A percentile compares a stretch with the other conserved stretches of the same genome.
phyloP scores from a whole-genome alignment of 306 rosid genomes.

The Prunus mume region DNA sequence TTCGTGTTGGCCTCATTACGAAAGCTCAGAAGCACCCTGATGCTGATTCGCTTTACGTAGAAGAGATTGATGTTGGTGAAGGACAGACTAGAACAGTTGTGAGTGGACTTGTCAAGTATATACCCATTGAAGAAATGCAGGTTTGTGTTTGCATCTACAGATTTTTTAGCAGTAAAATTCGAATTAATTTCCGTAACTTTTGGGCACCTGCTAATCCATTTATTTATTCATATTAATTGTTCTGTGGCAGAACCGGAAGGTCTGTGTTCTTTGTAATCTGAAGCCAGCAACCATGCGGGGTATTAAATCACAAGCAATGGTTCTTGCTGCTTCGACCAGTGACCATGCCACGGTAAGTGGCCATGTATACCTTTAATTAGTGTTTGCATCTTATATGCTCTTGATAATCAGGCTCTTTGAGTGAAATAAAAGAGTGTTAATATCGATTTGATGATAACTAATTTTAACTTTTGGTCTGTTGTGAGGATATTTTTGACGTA shows the following conservation, averaged over 20 bases:
- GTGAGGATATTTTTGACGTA: background rate
- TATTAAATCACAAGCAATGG: constrained; percentile 95
- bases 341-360: constrained; percentile 61
- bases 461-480: background rate
- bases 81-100: constrained; percentile 78
- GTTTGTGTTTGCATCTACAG: constrained; percentile 32
- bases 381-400: constrained; percentile 1
- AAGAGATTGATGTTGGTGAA: constrained; percentile 92
- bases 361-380: constrained; percentile 7
- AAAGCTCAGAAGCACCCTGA: constrained; percentile 87
- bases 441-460: background rate
- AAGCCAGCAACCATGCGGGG: constrained; percentile 87
- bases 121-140: constrained; percentile 94
- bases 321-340: constrained; percentile 80
- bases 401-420: background rate
- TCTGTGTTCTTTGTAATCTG: constrained; percentile 88
- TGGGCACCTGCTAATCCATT: background rate
- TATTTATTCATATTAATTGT: constrained; percentile 17
- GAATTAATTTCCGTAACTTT: background rate
- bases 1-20: constrained; percentile 79
- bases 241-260: constrained; percentile 77
- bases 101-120: constrained; percentile 87
- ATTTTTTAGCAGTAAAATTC: background rate
- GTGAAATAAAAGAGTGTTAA: background rate
- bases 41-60: constrained; percentile 89